Base-by-base conservation (phyloP, 2,329 filamentous ascomycete species). In the Nigrospora osmanthi region DNA sequence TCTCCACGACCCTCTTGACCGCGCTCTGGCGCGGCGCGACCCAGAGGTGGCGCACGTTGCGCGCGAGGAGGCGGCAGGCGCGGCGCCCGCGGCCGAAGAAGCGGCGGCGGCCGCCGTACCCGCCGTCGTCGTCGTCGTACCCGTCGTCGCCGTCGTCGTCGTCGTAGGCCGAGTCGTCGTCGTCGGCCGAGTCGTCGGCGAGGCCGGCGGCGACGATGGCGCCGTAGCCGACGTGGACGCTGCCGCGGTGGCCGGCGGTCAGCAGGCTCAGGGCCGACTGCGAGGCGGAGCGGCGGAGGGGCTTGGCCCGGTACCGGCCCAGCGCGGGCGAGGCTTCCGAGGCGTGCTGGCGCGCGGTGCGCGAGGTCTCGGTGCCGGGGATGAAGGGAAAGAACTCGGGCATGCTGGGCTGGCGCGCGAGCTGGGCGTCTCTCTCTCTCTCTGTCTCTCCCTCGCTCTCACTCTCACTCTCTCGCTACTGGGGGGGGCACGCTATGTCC, bases 311-410 rank as follows among this genome's bases (percentile, higher is more conserved):
- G 63, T 81, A 85, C 35, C 81, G 77, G 49, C 81, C 81, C 2
- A 84, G 73, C 10, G 83, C 65, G 19, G 81, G 79, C 15, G 80
- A 77, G 36, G 76, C 67, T 55, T 82, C 75, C 68, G 47, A 58
- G 43, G 63, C 58, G 46, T 70, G 70, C 48, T 65, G 62, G 42
- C 70, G 70, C 48, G 69, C 66, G 54, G 69, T 48, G 46, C 54
- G 54, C 35, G 47, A 72, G 50, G 78, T 73, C 64, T 84, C 81
- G 56, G 68, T 73, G 61, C 80, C 81, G 57, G 80, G 80, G 50
- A 80, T 80, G 65, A 85, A 85, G 60, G 75, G 71, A 66, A 85
- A 84, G 70, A 83, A 81, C 57, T 73, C 71, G 58, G 80, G 77
- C 79, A 83, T 83, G 49, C 50, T 49, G 46, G 54, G 16, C 23